Base-by-base conservation (phyloP, 176 grass and related monocot species). In the Zea luxurians region DNA sequence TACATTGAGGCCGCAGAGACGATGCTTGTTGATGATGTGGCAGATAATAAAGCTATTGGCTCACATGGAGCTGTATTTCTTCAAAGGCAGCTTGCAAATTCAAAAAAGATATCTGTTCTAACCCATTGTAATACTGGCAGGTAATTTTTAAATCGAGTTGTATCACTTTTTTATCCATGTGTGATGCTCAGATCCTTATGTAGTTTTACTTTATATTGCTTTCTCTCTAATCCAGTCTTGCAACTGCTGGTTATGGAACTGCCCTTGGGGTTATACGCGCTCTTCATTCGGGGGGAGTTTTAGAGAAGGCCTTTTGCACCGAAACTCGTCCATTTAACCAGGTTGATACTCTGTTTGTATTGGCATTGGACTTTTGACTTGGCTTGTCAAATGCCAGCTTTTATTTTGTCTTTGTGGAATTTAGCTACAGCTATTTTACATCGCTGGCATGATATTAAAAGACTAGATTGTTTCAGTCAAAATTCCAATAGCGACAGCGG, bases 251-350 rank as follows among this genome's bases (percentile, higher is more conserved):
- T 57, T 98, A 94, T 76, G 95, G 95, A 83, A 94, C 95, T 84
- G 95, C 95, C 21, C 86, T 98, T 40, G 91, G 95, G 40, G 85
- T 94, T 48, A 89, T 98, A 84, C 95, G 95, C 17, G 70, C 95
- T 82, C 87, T 98, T 68, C 89, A 94, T 78, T 74, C 78, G 53
- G 67, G 57, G 78, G 91, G 89, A 64, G 64, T 79, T 80, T 72
- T 98, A 73, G 85, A 94, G 36, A 87, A 86, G 81, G 89, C 95
- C 20, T 98, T 90, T 70, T 98, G 95, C 87, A 98, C 95, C 17
- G 91, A 98, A 91, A 94, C 95, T 60, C 87, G 95, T 2, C 95
- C 95, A 73, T 98, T 98, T 85, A 98, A 98, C 78, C 95, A 98
- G 89, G 94, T 88, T 66, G 53, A 63, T 47, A 74, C 64, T 76